Base-by-base conservation (phyloP, 2,329 filamentous ascomycete species). In the Botrytis elliptica region DNA sequence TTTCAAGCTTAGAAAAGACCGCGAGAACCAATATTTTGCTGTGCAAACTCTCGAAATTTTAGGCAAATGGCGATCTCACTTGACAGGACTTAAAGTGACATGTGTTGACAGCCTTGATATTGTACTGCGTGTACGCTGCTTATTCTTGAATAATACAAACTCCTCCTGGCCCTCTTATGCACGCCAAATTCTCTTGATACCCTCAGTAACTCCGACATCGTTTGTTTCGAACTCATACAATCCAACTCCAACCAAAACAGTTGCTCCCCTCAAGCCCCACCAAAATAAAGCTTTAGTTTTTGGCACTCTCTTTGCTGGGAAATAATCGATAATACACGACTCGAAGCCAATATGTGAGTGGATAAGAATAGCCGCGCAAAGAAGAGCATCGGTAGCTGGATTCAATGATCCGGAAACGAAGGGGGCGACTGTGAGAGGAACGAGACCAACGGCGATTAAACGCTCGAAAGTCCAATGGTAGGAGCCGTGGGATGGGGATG, bases 381-480 rank as follows among this genome's bases (percentile, higher is more conserved):
- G 89, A 78, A 95, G 84, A 76, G 95, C 94, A 83, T 99, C 96
- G 80, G 92, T 88, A 77, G 92, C 87, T 70, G 96, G 96, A 89
- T 97, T 97, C 78, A 98, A 88, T 57, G 93, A 93, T 81, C 95
- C 95, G 75, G 93, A 91, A 75, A 95, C 95, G 84, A 99, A 99
- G 76, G 96, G 96, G 57, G 94, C 92, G 78, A 98, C 87, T 76
- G 92, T 94, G 77, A 99, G 87, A 69, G 96, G 97, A 75, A 99
- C 86, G 75, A 99, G 89, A 73, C 90, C 92, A 73, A 89, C 91
- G 73, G 94, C 91, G 79, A 98, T 85, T 73, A 94, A 83, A 81
- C 93, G 94, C 88, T 99, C 96, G 81, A 97, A 97, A 75, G 92
- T 93, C 96, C 96, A 99, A 89, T 99, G 96, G 87, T 98, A 99